A percentile compares a stretch with the other conserved stretches of the same genome.
Evolutionary conservation across 192 early-diverging fungal genomes (phyloP).

Genomic region (Tieghemiomyces parasiticus): DNA sequence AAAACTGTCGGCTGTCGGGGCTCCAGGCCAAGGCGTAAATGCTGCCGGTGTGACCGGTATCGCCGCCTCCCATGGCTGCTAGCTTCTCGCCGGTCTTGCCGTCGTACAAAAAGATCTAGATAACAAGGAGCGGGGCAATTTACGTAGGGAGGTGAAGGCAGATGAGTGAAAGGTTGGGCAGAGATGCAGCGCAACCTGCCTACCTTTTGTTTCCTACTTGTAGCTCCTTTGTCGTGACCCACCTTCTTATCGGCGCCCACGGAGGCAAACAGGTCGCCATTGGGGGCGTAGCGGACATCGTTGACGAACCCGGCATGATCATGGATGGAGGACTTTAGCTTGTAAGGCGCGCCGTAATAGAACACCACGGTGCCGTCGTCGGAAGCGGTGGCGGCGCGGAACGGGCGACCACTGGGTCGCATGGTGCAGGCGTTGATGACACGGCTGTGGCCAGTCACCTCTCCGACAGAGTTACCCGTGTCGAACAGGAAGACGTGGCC

Average conservation of each 20-base stretch:
- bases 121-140: no score
- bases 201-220: no score
- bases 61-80: conserved; percentile 17
- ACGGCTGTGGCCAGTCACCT: conserved; percentile 82
- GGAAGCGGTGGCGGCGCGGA: conserved; percentile 80
- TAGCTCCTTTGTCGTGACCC: no score
- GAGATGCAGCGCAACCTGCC: no score
- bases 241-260: conserved; percentile 77
- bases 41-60: conserved; percentile 56
- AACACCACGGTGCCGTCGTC: conserved; percentile 86
- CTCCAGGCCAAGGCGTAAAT: conserved; percentile 83
- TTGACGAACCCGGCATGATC: conserved; percentile 89
- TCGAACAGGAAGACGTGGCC: conserved; percentile 87
- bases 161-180: no score
- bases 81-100: conserved; percentile 75
- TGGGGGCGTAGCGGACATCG: conserved; percentile 69
- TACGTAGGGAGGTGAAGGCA: no score
- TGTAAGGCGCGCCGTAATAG: conserved; percentile 86
- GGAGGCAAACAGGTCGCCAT: conserved; percentile 66
- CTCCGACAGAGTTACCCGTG: conserved; percentile 74
- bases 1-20: conserved; percentile 51
- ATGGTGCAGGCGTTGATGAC: conserved; percentile 76
- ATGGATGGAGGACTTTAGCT: conserved; percentile 47
- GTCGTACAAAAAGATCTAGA: conserved; percentile 88
- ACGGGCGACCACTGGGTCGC: conserved; percentile 69